These are phyloP conservation scores for Neurospora sp. DNA, from an alignment of 495 filamentous ascomycete species.

Conservation along the genomic window DNA sequence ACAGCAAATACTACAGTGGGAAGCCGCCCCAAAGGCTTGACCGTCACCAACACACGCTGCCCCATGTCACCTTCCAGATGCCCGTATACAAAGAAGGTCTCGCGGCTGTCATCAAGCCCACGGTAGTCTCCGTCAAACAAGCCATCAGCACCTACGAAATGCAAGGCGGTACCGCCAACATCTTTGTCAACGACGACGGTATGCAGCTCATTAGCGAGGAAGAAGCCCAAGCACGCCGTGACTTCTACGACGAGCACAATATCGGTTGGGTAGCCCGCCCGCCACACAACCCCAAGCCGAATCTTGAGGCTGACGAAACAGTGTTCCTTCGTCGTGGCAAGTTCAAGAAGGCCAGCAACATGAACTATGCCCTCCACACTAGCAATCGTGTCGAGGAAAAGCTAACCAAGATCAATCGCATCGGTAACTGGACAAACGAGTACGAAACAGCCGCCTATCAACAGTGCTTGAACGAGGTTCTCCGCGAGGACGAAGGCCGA, in stretches of 20 bases:
- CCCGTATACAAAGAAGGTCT: constrained; percentile 71
- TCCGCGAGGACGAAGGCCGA: constrained; percentile 47
- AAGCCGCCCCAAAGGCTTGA: constrained; percentile 39
- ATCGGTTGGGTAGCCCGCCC: constrained; percentile 54
- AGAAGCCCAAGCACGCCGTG: constrained; percentile 45
- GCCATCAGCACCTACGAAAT: constrained; percentile 61
- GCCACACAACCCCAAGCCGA: constrained; percentile 43
- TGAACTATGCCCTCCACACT: constrained; percentile 56
- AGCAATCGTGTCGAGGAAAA: constrained; percentile 52
- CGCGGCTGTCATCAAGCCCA: constrained; percentile 49
- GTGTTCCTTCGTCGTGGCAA: constrained; percentile 51
- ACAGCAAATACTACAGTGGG: constrained; percentile 54
- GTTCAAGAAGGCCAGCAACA: constrained; percentile 69
- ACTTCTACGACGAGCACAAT: constrained; percentile 56
- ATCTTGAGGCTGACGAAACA: constrained; percentile 19
- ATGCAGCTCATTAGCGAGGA: constrained; percentile 48
- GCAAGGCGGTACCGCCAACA: constrained; percentile 59
- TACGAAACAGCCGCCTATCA: constrained; percentile 44
- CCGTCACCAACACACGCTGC: constrained; percentile 33
- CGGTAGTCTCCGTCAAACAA: constrained; percentile 49
- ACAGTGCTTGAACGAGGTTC: constrained; percentile 38
- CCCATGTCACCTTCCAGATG: constrained; percentile 66
- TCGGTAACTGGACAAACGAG: constrained; percentile 37
- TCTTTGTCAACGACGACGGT: constrained; percentile 65
- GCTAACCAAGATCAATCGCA: constrained; percentile 31